Percentiles rank a stretch among this genome's conserved stretches.
These are phyloP conservation scores for Rhizophora apiculata DNA, from an alignment of 345 rosid species.

Conservation along the genomic window DNA sequence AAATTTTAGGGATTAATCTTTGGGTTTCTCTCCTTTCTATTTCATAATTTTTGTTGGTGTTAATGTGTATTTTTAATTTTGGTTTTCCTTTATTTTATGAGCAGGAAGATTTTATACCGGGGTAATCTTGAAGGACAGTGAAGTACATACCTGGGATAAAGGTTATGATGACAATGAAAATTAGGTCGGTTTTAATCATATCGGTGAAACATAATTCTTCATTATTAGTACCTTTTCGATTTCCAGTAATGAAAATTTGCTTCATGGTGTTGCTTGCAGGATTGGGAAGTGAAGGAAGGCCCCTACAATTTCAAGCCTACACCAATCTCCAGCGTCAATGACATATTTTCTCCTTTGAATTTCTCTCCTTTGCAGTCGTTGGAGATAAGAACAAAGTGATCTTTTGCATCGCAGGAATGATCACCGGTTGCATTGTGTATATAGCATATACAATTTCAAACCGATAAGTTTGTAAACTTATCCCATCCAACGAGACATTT, in stretches of 20 bases:
- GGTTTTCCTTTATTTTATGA: too few relatives aligned
- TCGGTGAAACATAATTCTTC: background rate
- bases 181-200: constrained; percentile 45
- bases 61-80: too few relatives aligned
- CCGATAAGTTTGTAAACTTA: background rate
- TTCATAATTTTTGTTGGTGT: too few relatives aligned
- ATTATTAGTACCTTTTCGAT: background rate
- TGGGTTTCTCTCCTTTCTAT: too few relatives aligned
- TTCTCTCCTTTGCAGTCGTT: constrained; percentile 43
- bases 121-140: constrained; percentile 68
- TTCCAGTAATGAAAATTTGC: background rate
- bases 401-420: constrained; percentile 70
- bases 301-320: constrained; percentile 83
- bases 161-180: constrained; percentile 75
- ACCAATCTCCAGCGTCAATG: constrained; percentile 49
- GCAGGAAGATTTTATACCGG: too few relatives aligned
- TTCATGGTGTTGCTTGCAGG: constrained; percentile 36
- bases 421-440: background rate
- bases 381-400: constrained; percentile 71
- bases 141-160: constrained; percentile 84
- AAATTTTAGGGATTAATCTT: too few relatives aligned
- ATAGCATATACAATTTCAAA: constrained; percentile 12
- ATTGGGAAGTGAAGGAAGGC: constrained; percentile 75
- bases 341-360: constrained; percentile 50
- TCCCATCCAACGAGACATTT: background rate